Evolutionary conservation across 257 asterid genomes (phyloP).

Genomic region (Gardenia jasminoides): DNA sequence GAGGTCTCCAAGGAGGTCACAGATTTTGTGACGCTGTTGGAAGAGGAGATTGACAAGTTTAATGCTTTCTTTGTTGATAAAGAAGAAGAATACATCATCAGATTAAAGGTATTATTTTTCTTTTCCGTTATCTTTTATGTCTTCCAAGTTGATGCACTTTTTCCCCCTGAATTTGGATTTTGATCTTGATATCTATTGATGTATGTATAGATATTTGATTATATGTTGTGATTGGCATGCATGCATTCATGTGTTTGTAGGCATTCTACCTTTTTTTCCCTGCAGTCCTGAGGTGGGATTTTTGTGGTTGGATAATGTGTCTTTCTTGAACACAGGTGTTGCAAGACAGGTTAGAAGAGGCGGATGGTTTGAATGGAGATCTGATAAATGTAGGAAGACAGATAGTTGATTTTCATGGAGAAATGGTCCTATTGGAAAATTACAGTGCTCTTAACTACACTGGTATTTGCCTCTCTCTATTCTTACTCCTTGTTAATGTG

Average conservation of each 20-base stretch:
- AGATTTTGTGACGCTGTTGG: constrained; percentile 39
- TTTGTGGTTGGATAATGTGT: neutral
- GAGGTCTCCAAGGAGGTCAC: constrained; percentile 29
- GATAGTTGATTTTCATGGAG: constrained; percentile 86
- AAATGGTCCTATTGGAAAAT: constrained; percentile 75
- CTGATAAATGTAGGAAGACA: constrained; percentile 57
- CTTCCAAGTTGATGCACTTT: neutral
- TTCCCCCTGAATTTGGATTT: neutral
- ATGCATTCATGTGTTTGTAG: neutral
- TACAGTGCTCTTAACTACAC: constrained; percentile 89
- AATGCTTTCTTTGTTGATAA: constrained; percentile 34
- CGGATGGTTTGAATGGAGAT: constrained; percentile 42
- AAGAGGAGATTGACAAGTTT: constrained; percentile 39
- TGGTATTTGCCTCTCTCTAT: constrained; percentile 38
- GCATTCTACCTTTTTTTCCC: neutral
- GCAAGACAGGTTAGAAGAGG: constrained; percentile 52
- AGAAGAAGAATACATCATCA: constrained; percentile 37
- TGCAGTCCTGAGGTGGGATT: neutral
- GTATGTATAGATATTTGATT: neutral
- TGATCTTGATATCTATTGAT: neutral
- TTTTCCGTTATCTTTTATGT: neutral
- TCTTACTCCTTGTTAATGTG: neutral
- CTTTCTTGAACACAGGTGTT: constrained; percentile 38
- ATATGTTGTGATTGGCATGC: neutral
- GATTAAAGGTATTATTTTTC: constrained; percentile 23